Evolutionary conservation across 306 rosid genomes (phyloP).

Genomic region (Cercis canadensis): DNA sequence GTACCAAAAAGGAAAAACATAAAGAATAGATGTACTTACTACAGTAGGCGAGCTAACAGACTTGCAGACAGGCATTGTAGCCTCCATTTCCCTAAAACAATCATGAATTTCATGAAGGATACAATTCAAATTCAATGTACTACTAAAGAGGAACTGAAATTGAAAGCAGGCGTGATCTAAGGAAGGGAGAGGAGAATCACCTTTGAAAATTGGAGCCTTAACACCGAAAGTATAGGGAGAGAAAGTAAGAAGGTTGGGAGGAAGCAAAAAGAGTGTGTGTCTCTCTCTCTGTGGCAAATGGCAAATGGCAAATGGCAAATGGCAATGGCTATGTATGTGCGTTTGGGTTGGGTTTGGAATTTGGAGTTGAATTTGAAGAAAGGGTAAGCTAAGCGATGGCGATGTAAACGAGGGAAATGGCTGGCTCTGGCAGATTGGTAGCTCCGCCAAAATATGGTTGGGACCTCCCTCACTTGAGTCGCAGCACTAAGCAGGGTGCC

Average conservation of each 20-base stretch:
- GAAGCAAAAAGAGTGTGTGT: conserved; percentile 16
- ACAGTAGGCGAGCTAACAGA: conserved; percentile 62
- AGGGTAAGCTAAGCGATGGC: conserved; percentile 9
- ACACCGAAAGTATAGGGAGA: not conserved
- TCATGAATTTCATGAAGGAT: no score
- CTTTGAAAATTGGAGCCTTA: no score
- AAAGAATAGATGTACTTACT: conserved; percentile 45
- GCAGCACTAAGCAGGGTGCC: not conserved
- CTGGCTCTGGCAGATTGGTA: conserved; percentile 30
- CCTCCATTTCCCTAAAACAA: conserved; percentile 53
- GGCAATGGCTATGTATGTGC: not conserved
- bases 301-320: no score
- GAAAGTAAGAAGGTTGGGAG: not conserved
- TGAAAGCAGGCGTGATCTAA: not conserved
- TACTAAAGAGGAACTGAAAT: no score
- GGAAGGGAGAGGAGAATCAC: conserved; percentile 22
- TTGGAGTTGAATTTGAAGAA: not conserved
- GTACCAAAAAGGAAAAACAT: not conserved
- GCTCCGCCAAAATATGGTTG: conserved; percentile 50
- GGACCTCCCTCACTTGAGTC: not conserved
- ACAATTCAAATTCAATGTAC: no score
- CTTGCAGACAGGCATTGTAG: conserved; percentile 71
- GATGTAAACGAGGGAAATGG: conserved; percentile 52
- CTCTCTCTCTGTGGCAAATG: no score
- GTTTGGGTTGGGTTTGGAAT: not conserved